Evolutionary conservation across 2,329 filamentous ascomycete species (phyloP).

Genomic region (Dothideomycetes sp.): DNA sequence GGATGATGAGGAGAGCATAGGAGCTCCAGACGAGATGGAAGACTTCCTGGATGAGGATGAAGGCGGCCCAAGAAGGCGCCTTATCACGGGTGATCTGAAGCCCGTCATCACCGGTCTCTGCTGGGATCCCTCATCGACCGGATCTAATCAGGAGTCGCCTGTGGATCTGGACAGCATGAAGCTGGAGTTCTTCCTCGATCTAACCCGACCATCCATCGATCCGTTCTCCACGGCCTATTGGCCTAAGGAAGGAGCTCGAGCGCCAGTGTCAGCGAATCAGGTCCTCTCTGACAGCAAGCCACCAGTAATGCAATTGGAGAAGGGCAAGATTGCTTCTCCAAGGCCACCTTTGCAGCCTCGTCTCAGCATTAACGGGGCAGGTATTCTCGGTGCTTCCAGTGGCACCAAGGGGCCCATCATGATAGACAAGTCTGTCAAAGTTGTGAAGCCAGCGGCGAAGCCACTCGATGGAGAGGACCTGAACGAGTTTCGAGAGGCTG

Average conservation of each 20-base stretch:
- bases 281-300: conserved; percentile 4
- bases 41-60: conserved; percentile 74
- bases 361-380: conserved; percentile 18
- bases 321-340: conserved; percentile 26
- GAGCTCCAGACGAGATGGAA: conserved; percentile 77
- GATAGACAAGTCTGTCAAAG: conserved; percentile 17
- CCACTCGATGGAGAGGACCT: conserved; percentile 50
- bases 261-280: conserved; percentile 1
- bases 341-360: conserved; percentile 30
- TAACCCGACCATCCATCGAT: conserved; percentile 53
- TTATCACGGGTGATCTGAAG: conserved; percentile 56
- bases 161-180: conserved; percentile 37
- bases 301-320: conserved; percentile 6
- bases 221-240: conserved; percentile 80
- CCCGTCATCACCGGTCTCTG: conserved; percentile 71
- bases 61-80: conserved; percentile 42
- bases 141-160: background rate
- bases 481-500: conserved; percentile 55
- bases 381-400: conserved; percentile 18
- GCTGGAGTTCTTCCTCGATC: conserved; percentile 45
- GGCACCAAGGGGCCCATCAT: conserved; percentile 24
- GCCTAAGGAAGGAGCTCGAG: conserved; percentile 29
- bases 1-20: conserved; percentile 57
- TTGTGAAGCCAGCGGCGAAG: conserved; percentile 26
- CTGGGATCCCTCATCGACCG: conserved; percentile 59